Conservation (phyloP, 495 filamentous ascomycete genomes). For the Pseudevernia furfuracea region DNA sequence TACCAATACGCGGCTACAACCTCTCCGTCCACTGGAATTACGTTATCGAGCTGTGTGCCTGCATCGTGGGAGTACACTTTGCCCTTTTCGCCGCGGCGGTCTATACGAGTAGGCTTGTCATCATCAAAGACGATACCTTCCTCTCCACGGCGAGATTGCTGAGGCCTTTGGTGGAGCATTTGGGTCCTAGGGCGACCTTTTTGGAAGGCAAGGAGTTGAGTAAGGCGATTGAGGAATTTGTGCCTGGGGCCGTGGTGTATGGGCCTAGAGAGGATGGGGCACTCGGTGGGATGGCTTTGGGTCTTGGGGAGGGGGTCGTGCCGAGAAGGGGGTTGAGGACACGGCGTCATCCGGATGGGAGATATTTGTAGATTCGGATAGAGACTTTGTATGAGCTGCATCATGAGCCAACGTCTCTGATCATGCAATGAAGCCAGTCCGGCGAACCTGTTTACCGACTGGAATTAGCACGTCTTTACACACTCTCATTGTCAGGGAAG, state of each 20-base stretch:
- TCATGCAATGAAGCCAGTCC: too few species aligned
- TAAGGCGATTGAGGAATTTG: slow-evolving; percentile 11
- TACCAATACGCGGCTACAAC: slow-evolving; percentile 20
- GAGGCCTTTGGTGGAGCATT: slow-evolving; percentile 15
- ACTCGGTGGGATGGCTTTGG: not conserved
- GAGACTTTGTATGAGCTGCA: too few species aligned
- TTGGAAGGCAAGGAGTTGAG: slow-evolving; percentile 15
- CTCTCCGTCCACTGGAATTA: slow-evolving; percentile 22
- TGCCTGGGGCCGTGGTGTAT: slow-evolving; percentile 3
- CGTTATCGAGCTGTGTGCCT: slow-evolving; percentile 13
- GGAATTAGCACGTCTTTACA: too few species aligned
- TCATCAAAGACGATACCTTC: slow-evolving; percentile 21
- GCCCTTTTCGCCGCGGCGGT: slow-evolving; percentile 18
- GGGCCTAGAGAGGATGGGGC: not conserved
- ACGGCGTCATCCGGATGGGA: slow-evolving; percentile 8
- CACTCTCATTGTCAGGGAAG: too few species aligned
- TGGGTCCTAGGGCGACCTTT: slow-evolving; percentile 8
- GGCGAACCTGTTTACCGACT: too few species aligned
- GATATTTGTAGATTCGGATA: slow-evolving; percentile 3
- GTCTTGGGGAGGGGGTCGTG: not conserved
- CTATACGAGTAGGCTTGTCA: slow-evolving; percentile 19
- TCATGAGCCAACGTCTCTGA: too few species aligned
- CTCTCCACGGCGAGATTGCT: slow-evolving; percentile 20
- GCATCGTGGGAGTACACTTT: slow-evolving; percentile 19
- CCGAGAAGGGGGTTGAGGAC: not conserved